Base-by-base conservation (phyloP, 495 filamentous ascomycete genomes). In the Tuber melanosporum region DNA sequence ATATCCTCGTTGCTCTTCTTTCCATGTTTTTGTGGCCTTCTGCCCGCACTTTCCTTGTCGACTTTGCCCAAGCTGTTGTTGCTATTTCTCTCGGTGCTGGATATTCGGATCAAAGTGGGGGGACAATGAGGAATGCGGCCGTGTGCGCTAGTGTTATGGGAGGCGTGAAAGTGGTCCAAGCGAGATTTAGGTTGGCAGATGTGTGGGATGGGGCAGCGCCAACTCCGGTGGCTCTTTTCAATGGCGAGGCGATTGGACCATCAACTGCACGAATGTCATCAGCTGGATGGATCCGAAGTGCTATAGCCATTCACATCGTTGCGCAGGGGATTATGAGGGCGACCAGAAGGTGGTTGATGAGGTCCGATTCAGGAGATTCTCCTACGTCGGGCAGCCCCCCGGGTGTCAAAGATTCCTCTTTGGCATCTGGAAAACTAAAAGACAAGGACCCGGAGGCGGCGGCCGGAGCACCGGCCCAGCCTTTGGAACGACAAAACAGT, bases 31-130 rank as follows among this genome's bases (percentile, higher is more conserved):
- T 97, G 78, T 97, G 93, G 93, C 90, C 90, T 2, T 92, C 93
- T 75, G 89, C 93, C 77, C 94, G 97, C 83, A 92, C 92, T 82
- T 91, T 97, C 81, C 91, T 94, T 47, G 87, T 98, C 83, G 95
- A 98, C 82, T 87, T 98, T n/a, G 94, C 95, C 57, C 94, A 98
- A 84, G 94, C 94, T 62, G 94, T 98, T 81, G 97, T 99, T 78
- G 95, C 95, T 70, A 89, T 97, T 70, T 95, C 94, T 1, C 87
- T 99, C 32, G 95, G 95, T 46, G 82, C 82, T 74, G 95, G 95
- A 69, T 94, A 94, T 72, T 92, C 92, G 12, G 91, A 89, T 72
- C 93, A 92, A 77, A 92, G 90, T 76, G 90, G 91, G 71, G 91
- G 88, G 73, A 85, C 93, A 75, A 89, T 91, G 42, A 90, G 89